A percentile compares a stretch with the other conserved stretches of the same genome.
Evolutionary conservation across 495 filamentous ascomycete species (phyloP).

Genomic region (Daldinia concentrica): DNA sequence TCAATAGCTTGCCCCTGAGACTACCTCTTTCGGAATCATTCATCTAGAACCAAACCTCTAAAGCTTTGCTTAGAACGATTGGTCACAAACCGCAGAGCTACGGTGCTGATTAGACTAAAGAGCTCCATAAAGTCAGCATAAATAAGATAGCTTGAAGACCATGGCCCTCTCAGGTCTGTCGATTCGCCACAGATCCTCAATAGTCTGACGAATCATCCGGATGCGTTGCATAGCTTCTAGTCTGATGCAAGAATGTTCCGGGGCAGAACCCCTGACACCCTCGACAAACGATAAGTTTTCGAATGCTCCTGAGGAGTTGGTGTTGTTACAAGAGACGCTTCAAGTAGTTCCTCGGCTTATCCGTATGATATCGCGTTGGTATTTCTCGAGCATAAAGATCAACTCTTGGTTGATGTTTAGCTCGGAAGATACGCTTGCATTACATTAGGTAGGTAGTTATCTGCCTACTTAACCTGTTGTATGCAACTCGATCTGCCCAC

Average conservation of each 20-base stretch:
- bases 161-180: conserved; percentile 12
- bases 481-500: conserved; percentile 28
- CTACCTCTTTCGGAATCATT: background rate
- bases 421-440: background rate
- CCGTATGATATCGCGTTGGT: background rate
- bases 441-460: background rate
- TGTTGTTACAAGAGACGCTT: conserved; percentile 58
- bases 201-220: conserved; percentile 47
- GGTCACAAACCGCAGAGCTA: background rate
- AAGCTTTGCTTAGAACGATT: background rate
- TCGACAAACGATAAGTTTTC: conserved; percentile 41
- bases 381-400: background rate
- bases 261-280: conserved; percentile 24
- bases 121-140: background rate
- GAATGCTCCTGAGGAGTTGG: conserved; percentile 48
- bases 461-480: conserved; percentile 7
- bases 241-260: conserved; percentile 28
- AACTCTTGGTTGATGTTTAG: background rate
- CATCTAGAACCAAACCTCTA: background rate
- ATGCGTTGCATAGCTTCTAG: conserved; percentile 41
- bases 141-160: background rate
- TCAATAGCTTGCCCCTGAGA: background rate
- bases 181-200: conserved; percentile 15
- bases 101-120: too few species aligned
- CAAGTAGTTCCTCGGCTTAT: conserved; percentile 51